phyloP scores from a whole-genome alignment of 2,329 filamentous ascomycete species.

The Fusarium tanahbumbuense region DNA sequence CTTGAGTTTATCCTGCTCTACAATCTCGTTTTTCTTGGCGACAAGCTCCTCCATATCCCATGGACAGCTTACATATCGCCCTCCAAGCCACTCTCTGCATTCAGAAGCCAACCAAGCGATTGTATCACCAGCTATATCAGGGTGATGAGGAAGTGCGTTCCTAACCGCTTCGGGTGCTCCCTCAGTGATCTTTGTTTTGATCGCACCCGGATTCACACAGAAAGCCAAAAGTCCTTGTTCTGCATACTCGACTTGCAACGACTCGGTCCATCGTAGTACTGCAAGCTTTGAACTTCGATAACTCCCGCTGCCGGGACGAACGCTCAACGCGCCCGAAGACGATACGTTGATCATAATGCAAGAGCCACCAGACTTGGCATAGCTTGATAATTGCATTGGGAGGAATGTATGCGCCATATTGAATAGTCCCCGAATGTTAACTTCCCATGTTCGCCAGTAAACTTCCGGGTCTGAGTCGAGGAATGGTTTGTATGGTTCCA shows the following conservation, averaged over 20 bases:
- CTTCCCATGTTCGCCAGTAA: background rate
- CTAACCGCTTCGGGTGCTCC: background rate
- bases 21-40: background rate
- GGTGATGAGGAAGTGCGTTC: background rate
- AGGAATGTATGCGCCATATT: background rate
- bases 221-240: background rate
- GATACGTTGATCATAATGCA: background rate
- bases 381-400: background rate
- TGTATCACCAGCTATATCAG: background rate
- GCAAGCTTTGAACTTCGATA: background rate
- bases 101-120: background rate
- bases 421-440: background rate
- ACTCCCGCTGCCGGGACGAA: background rate
- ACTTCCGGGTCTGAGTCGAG: background rate
- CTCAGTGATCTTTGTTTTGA: background rate
- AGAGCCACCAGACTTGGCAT: background rate
- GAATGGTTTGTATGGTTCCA: background rate
- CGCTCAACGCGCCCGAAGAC: background rate
- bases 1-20: background rate
- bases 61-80: background rate
- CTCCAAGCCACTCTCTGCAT: background rate
- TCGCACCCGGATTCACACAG: background rate
- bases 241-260: background rate
- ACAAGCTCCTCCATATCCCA: background rate
- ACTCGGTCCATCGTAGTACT: background rate